Conservation (phyloP, 768 basidiomycete genomes). For the Xerocomellus amylosporus region DNA sequence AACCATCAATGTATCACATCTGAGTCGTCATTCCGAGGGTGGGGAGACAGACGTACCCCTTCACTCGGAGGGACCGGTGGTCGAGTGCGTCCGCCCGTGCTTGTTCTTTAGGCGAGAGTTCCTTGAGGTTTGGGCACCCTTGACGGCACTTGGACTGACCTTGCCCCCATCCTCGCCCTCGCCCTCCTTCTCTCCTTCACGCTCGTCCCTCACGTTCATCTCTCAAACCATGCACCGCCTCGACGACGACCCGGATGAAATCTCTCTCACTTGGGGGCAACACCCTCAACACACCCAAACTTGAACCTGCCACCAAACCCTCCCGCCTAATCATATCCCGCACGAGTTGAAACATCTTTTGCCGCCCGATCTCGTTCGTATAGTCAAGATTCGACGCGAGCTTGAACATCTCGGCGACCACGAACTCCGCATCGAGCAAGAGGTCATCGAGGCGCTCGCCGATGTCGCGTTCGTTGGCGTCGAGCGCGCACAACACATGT, state of each 20-base stretch:
- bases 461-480: too few relatives aligned
- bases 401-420: slow-evolving; percentile 75
- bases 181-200: slow-evolving; percentile 33
- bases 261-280: slow-evolving; percentile 76
- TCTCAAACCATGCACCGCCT: slow-evolving; percentile 79
- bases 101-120: slow-evolving; percentile 58
- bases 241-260: slow-evolving; percentile 84
- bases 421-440: slow-evolving; percentile 43
- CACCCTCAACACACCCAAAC: slow-evolving; percentile 77
- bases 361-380: slow-evolving; percentile 84
- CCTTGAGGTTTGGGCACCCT: slow-evolving; percentile 27
- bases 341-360: slow-evolving; percentile 84
- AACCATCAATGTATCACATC: too few relatives aligned
- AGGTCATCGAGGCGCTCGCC: neutral
- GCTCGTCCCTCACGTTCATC: slow-evolving; percentile 41
- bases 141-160: slow-evolving; percentile 1
- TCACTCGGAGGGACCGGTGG: too few relatives aligned
- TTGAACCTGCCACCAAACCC: slow-evolving; percentile 61
- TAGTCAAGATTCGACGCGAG: slow-evolving; percentile 84
- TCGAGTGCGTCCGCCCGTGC: slow-evolving; percentile 61
- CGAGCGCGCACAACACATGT: too few relatives aligned
- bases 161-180: slow-evolving; percentile 16
- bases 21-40: neutral
- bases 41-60: slow-evolving; percentile 49
- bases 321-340: slow-evolving; percentile 80